phyloP scores from a whole-genome alignment of 306 rosid genomes.

The Albizia julibrissin region DNA sequence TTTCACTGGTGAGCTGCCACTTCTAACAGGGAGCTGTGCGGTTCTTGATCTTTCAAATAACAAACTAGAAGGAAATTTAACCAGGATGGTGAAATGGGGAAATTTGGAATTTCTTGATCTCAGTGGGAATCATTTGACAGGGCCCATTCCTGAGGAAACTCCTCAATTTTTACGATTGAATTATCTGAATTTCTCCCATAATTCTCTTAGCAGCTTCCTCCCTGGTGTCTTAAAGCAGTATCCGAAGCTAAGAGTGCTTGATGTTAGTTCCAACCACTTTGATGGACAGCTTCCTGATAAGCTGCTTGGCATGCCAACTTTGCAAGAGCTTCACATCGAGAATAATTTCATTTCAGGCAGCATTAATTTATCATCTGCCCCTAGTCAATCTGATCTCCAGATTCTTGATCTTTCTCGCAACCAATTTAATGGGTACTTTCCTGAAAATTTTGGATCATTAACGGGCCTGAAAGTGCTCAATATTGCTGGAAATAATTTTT shows the following conservation, averaged over 20 bases:
- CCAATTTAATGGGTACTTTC: conserved; percentile 78
- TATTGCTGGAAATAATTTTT: conserved; percentile 85
- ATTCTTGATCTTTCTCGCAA: conserved; percentile 86
- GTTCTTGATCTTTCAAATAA: conserved; percentile 90
- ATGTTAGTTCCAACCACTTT: conserved; percentile 81
- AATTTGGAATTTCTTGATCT: conserved; percentile 88
- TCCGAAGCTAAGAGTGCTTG: conserved; percentile 86
- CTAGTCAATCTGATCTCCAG: conserved; percentile 64
- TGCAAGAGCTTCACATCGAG: conserved; percentile 83
- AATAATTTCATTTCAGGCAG: conserved; percentile 68
- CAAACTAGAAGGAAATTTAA: conserved; percentile 76
- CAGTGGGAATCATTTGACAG: conserved; percentile 74
- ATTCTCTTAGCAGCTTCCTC: conserved; percentile 63
- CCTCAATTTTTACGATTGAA: conserved; percentile 87
- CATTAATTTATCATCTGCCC: conserved; percentile 59
- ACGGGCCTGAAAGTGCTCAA: conserved; percentile 61
- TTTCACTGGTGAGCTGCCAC: conserved; percentile 75
- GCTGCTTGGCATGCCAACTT: conserved; percentile 65
- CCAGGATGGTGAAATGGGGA: conserved; percentile 88
- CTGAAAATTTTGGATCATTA: conserved; percentile 70
- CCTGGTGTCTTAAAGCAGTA: conserved; percentile 69
- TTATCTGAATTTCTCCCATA: conserved; percentile 75
- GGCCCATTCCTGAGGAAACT: conserved; percentile 74
- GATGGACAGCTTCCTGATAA: conserved; percentile 62
- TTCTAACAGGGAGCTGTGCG: conserved; percentile 88